Evolutionary conservation across 768 basidiomycete species (phyloP), one percentile per base, ranked within the genome.

Genomic region (Leccinum rimulosum): DNA sequence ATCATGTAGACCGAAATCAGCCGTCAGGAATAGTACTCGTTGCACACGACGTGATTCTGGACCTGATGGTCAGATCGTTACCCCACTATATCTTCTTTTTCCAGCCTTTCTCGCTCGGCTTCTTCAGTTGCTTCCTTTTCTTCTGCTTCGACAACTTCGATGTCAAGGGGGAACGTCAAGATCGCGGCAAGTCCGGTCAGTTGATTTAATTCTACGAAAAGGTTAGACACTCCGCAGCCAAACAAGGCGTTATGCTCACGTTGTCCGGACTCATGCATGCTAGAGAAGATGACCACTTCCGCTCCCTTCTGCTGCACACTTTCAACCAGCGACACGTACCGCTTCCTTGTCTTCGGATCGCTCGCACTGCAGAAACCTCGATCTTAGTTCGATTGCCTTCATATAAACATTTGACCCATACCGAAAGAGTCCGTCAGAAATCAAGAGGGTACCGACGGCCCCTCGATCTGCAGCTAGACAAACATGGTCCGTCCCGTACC

Each of bases 211-310:
- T 99, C 97, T 97, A 73, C 17, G 57, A 12, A 33, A 54, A 27
- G 12, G 38, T 54, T 45, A 64, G 55, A 57, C 50, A 6, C 57
- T 40, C 36, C 10, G 1, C 22, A n/a, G 19, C 9, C n/a, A 7
- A 35, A 36, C 11, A 6, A 54, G 17, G 27, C 10, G 57, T 45
- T 28, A 47, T 40, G 78, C 91, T 68, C 69, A 96, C 95, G 95
- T 81, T 98, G 95, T 14, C 97, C 97, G 22, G 92, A 93, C 75
- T 99, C 97, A 70, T 99, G 97, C 97, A 99, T 98, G 68, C 95
- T 98, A 4, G 96, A 98, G 74, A 98, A 99, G 63, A 98, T 95
- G 19, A 98, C 80, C 6, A 95, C 95, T 69, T 98, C 95, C 27
- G 87, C 96, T 27, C 95, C 93, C 63, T 90, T 92, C 50, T 85